Evolutionary conservation across 495 filamentous ascomycete species (phyloP), one percentile per base, ranked within the genome.

Genomic region (Cercophora newfieldiana): DNA sequence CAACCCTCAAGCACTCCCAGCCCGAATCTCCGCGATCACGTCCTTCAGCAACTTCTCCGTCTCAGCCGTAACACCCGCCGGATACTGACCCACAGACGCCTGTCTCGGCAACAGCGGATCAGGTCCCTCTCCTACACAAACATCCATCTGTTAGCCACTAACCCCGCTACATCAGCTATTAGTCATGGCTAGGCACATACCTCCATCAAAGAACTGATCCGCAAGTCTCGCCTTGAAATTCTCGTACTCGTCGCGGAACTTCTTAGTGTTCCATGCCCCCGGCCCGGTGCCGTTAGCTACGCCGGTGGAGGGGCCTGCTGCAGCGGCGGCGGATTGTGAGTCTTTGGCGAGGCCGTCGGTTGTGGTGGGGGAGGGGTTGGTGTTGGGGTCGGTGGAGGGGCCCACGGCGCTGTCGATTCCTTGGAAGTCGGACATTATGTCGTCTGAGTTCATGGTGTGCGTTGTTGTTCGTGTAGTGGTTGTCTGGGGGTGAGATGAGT

Each of bases 191-290:
- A 22, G 26, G 47, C 57, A 61, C 80, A 71, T 56, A 82, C 80
- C 69, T 10, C 74, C 71, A 26, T 73, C 78, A 60, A 82, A 83
- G 30, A 72, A 74, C 55, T 73, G 74, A 67, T 82, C 79, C 2
- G 68, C 59, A 16, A 82, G 72, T 16, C 74, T 68, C 16, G 63
- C 48, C 54, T 75, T 79, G 21, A 68, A 61, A 16, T 49, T 26
- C 28, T 80, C 76, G 62, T 83, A 87, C 51, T 92, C 90, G 21
- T 91, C 88, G 0, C 69, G 66, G 49, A 71, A 76, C 57, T 78
- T 76, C 49, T 75, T 72, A 18, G 71, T 76, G 53, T 76, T 73
- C 74, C 75, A 75, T 6, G 60, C 44, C 1, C 44, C 62, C 19
- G 65, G 66, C 25, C 48, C 62, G 3, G 22, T 66, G 60, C 55